These are phyloP conservation scores for Chaetomiaceae sp. DNA, from an alignment of 2,329 filamentous ascomycete species.

Conservation along the genomic window DNA sequence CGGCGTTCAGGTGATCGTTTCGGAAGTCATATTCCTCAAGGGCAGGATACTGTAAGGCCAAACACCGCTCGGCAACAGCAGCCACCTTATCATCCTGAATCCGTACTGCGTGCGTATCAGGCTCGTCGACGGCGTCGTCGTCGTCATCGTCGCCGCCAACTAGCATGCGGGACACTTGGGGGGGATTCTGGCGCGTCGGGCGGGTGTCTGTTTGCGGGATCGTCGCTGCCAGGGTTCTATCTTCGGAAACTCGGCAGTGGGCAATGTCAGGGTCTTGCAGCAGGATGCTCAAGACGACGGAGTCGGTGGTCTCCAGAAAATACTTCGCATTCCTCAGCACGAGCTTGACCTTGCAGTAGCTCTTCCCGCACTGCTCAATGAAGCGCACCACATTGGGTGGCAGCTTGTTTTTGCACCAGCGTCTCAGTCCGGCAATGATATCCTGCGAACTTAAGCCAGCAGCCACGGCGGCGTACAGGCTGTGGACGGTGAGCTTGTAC, in stretches of 20 bases:
- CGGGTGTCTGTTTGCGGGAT: conserved; percentile 52
- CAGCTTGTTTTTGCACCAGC: conserved; percentile 67
- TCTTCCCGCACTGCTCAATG: conserved; percentile 75
- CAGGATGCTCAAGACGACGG: conserved; percentile 77
- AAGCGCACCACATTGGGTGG: conserved; percentile 63
- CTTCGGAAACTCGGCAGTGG: conserved; percentile 69
- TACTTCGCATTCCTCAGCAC: conserved; percentile 93
- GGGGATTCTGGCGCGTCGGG: conserved; percentile 38
- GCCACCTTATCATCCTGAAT: conserved; percentile 79
- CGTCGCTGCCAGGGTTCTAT: conserved; percentile 82
- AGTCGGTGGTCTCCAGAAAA: conserved; percentile 87
- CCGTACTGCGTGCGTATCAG: conserved; percentile 73
- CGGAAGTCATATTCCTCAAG: conserved; percentile 97
- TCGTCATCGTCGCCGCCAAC: conserved; percentile 73
- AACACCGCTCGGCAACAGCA: conserved; percentile 79
- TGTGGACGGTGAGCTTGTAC: conserved; percentile 85
- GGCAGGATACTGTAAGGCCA: conserved; percentile 78
- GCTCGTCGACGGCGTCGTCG: conserved; percentile 61
- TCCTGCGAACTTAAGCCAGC: conserved; percentile 86
- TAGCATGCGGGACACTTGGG: conserved; percentile 63
- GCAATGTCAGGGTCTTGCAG: conserved; percentile 79
- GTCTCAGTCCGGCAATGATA: conserved; percentile 82
- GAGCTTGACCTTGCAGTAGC: conserved; percentile 92
- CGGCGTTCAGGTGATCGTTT: conserved; percentile 82
- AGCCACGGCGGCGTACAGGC: conserved; percentile 89